Evolutionary conservation across 2,329 filamentous ascomycete genomes (phyloP).

Genomic region (Colletotrichum graminicola): DNA sequence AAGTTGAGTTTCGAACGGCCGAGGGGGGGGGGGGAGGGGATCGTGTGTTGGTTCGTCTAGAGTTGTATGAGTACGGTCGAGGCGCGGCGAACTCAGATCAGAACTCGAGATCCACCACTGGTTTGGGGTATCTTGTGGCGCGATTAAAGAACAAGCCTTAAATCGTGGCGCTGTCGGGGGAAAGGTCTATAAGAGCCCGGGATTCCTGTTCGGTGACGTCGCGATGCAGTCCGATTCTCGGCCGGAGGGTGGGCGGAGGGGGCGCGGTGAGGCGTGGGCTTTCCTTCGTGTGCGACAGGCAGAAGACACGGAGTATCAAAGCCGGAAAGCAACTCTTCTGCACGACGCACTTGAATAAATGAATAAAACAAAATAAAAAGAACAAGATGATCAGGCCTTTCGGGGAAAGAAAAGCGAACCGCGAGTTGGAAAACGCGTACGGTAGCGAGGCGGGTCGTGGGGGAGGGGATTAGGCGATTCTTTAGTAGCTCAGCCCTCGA

Average conservation of each 20-base stretch:
- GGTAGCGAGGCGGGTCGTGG: conserved; percentile 1
- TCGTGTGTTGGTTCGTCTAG: background rate
- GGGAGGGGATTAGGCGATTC: conserved; percentile 28
- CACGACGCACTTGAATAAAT: background rate
- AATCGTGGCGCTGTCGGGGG: background rate
- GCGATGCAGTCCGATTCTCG: background rate
- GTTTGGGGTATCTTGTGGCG: background rate
- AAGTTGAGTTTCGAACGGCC: background rate
- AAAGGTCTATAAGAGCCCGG: background rate
- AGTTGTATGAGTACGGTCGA: background rate
- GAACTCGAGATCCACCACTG: background rate
- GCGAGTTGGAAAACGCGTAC: conserved; percentile 18
- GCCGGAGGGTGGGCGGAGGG: background rate
- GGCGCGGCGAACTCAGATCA: background rate
- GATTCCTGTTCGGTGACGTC: background rate
- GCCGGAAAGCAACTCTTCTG: background rate
- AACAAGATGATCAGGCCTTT: background rate
- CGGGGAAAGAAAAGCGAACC: background rate
- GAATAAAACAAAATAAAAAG: conserved; percentile 4
- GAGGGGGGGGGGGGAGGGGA: no score
- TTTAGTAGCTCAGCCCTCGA: conserved; percentile 29
- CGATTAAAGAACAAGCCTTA: background rate
- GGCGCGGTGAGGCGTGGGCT: background rate
- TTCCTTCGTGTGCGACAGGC: background rate
- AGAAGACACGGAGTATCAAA: background rate